These are phyloP conservation scores for Aspergillus arachidicola DNA, from an alignment of 2,329 filamentous ascomycete genomes.

Conservation along the genomic window DNA sequence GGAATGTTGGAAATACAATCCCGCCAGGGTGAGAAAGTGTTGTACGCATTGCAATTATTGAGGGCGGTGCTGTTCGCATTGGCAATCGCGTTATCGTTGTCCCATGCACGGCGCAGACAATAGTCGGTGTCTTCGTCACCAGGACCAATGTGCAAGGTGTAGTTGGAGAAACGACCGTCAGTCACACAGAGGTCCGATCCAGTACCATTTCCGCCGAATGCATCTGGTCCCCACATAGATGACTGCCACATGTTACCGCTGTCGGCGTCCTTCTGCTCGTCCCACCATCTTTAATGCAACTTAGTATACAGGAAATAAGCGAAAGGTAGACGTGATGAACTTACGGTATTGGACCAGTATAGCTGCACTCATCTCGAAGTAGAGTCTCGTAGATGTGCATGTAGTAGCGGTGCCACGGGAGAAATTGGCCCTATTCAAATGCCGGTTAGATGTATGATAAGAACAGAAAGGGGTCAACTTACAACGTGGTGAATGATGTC, in stretches of 20 bases:
- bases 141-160: constrained; percentile 13
- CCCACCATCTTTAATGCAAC: neutral
- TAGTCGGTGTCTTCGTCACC: constrained; percentile 12
- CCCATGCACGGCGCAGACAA: constrained; percentile 12
- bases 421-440: neutral
- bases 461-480: neutral
- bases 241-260: constrained; percentile 13
- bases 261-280: constrained; percentile 12
- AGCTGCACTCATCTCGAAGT: neutral
- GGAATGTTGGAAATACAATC: constrained; percentile 13
- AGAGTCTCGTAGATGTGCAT: neutral
- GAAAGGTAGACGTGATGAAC: neutral
- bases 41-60: constrained; percentile 7
- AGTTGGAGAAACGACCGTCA: constrained; percentile 12
- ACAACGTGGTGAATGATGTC: constrained; percentile 14
- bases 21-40: constrained; percentile 13
- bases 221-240: constrained; percentile 10
- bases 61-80: neutral
- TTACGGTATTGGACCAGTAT: neutral
- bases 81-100: neutral
- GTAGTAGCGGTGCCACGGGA: neutral
- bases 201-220: constrained; percentile 12
- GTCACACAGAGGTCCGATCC: constrained; percentile 8
- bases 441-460: neutral
- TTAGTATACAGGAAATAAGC: neutral